These are phyloP conservation scores for Pseudogymnoascus sp. DNA, from an alignment of 2,329 filamentous ascomycete species.

Conservation along the genomic window DNA sequence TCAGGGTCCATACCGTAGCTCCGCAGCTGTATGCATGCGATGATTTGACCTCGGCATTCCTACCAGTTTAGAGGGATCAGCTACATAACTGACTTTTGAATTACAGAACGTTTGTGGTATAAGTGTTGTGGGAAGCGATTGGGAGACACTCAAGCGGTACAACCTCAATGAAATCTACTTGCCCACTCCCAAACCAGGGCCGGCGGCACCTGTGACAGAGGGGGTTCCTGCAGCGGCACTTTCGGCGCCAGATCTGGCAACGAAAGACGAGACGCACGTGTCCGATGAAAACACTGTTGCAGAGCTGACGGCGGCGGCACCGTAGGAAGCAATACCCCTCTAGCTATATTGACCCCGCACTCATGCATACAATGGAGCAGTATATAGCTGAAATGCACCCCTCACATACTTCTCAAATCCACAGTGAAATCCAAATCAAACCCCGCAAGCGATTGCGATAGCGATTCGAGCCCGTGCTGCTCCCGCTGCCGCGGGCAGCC, in stretches of 20 bases:
- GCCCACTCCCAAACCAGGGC: constrained; percentile 13
- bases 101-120: constrained; percentile 64
- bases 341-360: constrained; percentile 1
- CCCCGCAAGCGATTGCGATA: background rate
- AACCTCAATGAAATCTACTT: constrained; percentile 68
- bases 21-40: constrained; percentile 7
- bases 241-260: background rate
- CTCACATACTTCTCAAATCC: background rate
- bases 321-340: background rate
- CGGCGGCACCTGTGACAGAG: constrained; percentile 11
- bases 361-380: background rate
- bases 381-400: background rate
- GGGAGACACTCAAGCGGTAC: constrained; percentile 65
- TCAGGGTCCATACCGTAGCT: constrained; percentile 5
- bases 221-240: background rate
- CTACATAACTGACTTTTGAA: constrained; percentile 12
- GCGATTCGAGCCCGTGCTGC: background rate
- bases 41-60: constrained; percentile 8
- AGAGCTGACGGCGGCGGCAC: background rate
- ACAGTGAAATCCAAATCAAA: background rate
- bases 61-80: background rate
- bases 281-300: background rate
- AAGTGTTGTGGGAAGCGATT: constrained; percentile 64
- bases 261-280: background rate
- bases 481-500: background rate